These are phyloP conservation scores for Blastomyces emzantsi DNA, from an alignment of 2,329 filamentous ascomycete genomes.

Conservation along the genomic window DNA sequence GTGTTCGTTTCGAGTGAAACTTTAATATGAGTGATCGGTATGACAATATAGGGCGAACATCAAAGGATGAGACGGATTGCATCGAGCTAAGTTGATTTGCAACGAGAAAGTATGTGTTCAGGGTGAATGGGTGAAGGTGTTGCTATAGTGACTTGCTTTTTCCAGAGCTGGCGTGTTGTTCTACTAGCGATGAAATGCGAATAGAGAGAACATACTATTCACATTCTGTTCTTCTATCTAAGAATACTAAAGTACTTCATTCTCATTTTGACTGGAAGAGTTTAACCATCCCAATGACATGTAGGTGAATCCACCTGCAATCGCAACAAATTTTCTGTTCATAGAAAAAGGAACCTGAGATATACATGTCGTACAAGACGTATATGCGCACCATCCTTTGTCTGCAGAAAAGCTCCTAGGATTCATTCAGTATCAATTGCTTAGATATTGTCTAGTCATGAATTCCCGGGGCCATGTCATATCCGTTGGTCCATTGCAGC, in stretches of 20 bases:
- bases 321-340: background rate
- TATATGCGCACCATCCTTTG: background rate
- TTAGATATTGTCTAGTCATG: background rate
- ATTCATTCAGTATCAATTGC: background rate
- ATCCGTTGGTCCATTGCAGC: too few species aligned
- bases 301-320: background rate
- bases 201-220: background rate
- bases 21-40: background rate
- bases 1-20: background rate
- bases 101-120: background rate
- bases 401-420: background rate
- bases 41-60: background rate
- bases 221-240: background rate
- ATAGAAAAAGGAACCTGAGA: background rate
- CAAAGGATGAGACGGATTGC: background rate
- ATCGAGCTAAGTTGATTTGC: background rate
- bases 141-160: background rate
- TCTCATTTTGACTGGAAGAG: background rate
- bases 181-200: background rate
- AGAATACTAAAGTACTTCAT: background rate
- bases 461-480: too few species aligned
- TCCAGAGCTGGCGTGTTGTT: background rate
- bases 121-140: background rate
- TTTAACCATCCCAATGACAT: background rate
- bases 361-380: background rate